A percentile compares a stretch with the other conserved stretches of the same genome.
Conservation (phyloP, 2,329 filamentous ascomycete species). For the Paradendryphiella salina region DNA sequence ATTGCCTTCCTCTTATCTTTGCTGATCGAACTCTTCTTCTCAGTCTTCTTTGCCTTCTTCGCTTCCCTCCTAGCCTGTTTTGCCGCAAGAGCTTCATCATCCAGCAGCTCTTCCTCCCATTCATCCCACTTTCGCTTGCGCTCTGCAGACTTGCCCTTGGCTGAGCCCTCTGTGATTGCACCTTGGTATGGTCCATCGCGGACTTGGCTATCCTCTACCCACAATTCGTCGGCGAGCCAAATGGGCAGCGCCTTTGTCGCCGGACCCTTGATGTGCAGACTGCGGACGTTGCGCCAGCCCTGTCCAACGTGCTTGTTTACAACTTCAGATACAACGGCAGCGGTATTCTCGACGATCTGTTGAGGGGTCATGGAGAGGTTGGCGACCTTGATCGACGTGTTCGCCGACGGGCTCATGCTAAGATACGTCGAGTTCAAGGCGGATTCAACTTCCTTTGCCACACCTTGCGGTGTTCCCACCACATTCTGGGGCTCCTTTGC, state of each 20-base stretch:
- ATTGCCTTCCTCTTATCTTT: slow-evolving; percentile 56
- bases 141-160: slow-evolving; percentile 32
- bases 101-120: slow-evolving; percentile 45
- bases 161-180: slow-evolving; percentile 29
- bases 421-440: slow-evolving; percentile 78
- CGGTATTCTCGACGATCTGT: slow-evolving; percentile 79
- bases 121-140: slow-evolving; percentile 47
- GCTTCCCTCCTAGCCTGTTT: slow-evolving; percentile 50
- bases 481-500: slow-evolving; percentile 40
- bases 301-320: slow-evolving; percentile 80
- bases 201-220: slow-evolving; percentile 77
- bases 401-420: slow-evolving; percentile 75
- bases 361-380: slow-evolving; percentile 73
- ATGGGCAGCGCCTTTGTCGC: slow-evolving; percentile 89
- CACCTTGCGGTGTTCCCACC: slow-evolving; percentile 63
- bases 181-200: slow-evolving; percentile 56
- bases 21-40: slow-evolving; percentile 39
- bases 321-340: slow-evolving; percentile 64
- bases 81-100: slow-evolving; percentile 40
- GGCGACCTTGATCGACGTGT: slow-evolving; percentile 79
- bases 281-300: slow-evolving; percentile 83
- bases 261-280: slow-evolving; percentile 87
- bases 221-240: slow-evolving; percentile 90
- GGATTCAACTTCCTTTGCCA: slow-evolving; percentile 80
- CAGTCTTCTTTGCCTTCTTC: slow-evolving; percentile 54